Base-by-base conservation (phyloP, 1,284 basidiomycete species). In the Moesziomyces antarcticus region DNA sequence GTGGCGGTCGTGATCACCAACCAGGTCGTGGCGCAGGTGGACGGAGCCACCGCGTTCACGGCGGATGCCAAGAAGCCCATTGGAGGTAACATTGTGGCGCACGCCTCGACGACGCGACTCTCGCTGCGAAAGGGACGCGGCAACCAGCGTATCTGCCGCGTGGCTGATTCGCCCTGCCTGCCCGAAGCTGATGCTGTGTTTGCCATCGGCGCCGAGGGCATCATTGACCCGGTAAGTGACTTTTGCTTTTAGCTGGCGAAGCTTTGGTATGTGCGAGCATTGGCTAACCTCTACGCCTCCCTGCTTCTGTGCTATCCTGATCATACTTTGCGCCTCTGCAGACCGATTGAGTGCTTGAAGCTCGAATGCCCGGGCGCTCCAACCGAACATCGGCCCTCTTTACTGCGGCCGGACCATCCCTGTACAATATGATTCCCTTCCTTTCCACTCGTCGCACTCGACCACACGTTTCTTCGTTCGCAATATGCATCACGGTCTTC, bases 1-100 rank as follows among this genome's bases (percentile, higher is more conserved):
- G 93, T 99, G 27, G 96, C 96, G 0, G 96, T 99, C 18, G 94
- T 99, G 5, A 91, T 98, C 54, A 94, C 94, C 6, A 99, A 99
- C 84, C 97, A 99, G 85, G 97, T 99, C 65, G 97, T 99, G 87
- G 97, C 97, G 18, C 95, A 91, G 74, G 96, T 97, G 1, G 97
- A 99, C 60, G 79, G 77, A 35, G 80, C 77, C 13, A 66, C 63
- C 16, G 72, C 72, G 2, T 75, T 75, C 50, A 60, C 71, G 1
- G 93, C 94, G 73, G 81, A 77, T 93, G 84, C 86, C 6, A 97
- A 97, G 88, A 99, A 98, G 85, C 96, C 96, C 5, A 97, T 99
- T 42, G 84, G 84, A 20, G 84, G 84, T 16, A 84, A 84, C 66
- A 84, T 84, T 56, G 82, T 84, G 11, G 84, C 84, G 14, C 84